phyloP scores from a whole-genome alignment of 441 rosid species.

The Melastoma candidum region DNA sequence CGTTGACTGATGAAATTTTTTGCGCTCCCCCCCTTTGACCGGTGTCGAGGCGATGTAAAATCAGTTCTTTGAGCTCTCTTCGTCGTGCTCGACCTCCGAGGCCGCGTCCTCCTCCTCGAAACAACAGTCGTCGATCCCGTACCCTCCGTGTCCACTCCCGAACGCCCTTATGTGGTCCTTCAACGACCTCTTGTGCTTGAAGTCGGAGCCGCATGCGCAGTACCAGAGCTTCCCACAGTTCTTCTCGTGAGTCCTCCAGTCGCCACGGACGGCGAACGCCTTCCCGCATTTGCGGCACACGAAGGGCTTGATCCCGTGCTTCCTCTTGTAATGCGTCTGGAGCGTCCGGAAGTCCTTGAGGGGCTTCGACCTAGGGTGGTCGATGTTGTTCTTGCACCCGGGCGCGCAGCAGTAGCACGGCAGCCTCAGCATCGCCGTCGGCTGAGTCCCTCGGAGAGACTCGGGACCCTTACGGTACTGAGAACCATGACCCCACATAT shows the following conservation, averaged over 20 bases:
- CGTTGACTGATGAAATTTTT: too few relatives aligned
- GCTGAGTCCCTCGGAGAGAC: conserved; percentile 85
- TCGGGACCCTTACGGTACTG: conserved; percentile 97
- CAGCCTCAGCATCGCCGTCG: conserved; percentile 86
- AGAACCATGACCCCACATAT: conserved; percentile 99
- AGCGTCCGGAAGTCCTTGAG: conserved; percentile 94
- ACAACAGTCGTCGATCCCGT: conserved; percentile 40
- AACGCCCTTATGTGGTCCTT: conserved; percentile 89
- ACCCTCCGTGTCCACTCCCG: conserved; percentile 74
- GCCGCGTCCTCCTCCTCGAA: conserved; percentile 57
- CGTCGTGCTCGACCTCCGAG: conserved; percentile 74
- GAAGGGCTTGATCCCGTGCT: conserved; percentile 85
- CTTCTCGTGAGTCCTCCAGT: conserved; percentile 99
- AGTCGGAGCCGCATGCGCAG: conserved; percentile 89
- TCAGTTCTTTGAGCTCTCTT: too few relatives aligned
- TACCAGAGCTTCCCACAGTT: conserved; percentile 98
- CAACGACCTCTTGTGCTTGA: conserved; percentile 92
- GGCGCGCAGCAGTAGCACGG: conserved; percentile 94
- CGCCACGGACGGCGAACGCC: conserved; percentile 95
- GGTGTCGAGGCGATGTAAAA: too few relatives aligned
- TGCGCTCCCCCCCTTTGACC: too few relatives aligned
- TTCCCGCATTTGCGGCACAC: conserved; percentile 88
- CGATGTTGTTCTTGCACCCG: conserved; percentile 92
- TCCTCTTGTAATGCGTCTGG: conserved; percentile 95
- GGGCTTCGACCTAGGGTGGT: conserved; percentile 81